Evolutionary conservation across 2,329 filamentous ascomycete genomes (phyloP), one percentile per base, ranked within the genome.

Genomic region (Didymella sp.): DNA sequence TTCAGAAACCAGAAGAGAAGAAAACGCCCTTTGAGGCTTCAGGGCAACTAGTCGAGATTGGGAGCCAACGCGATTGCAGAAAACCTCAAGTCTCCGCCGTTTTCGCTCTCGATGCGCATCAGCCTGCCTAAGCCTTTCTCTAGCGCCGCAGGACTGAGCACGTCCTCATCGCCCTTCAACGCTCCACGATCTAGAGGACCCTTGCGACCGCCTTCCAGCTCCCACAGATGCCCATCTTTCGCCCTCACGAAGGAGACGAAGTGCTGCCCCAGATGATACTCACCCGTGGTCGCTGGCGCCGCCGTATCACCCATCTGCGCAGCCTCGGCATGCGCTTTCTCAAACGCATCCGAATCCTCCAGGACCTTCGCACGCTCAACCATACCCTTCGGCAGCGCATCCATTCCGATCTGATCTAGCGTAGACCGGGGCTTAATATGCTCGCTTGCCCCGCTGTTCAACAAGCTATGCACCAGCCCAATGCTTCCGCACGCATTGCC

Each of bases 401-500:
- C 66, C 15, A 76, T 67, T n/a, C 79, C 67, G 4, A 87, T 73
- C 13, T 66, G 66, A n/a, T 77, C 80, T 3, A 85, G 70, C 1
- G 73, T 69, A 1, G 80, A 82, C 2, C 69, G 79, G 0, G 77
- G 70, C 2, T 59, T 54, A 54, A 87, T 77, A 56, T 78, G 76
- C 13, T 76, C 67, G 21, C 70, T 70, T 3, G 78, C 79, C 2
- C 76, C 71, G 15, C 81, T 79, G 65, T 87, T 87, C 44, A 78
- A 74, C 21, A 85, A 63, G 57, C 78, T 77, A 66, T 87, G 85
- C 2, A 87, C 70, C 1, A 86, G 70, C 2, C 81, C 84, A 58
- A 87, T 85, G n/a, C 82, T 74, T 0, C 85, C 85, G 63, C 85
- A 87, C 0, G 84, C 82, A 63, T 87, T 77, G 15, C 81, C 78